These are phyloP conservation scores for Paraglomus occultum DNA, from an alignment of 192 early-diverging fungal genomes.

Conservation along the genomic window DNA sequence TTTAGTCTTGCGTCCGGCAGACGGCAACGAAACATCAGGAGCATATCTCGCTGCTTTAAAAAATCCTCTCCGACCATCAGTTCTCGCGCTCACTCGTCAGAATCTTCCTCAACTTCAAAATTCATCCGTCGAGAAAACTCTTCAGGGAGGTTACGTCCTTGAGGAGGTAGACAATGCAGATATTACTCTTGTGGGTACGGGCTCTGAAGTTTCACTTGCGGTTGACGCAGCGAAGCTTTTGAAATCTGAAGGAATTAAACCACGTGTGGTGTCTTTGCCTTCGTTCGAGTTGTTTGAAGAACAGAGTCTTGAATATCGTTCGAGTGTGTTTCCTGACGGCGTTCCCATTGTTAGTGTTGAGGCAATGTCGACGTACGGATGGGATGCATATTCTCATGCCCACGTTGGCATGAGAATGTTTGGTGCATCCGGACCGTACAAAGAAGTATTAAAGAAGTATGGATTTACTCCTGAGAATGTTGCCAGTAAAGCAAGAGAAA, in stretches of 20 bases:
- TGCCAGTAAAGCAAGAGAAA: slow-evolving; percentile 74
- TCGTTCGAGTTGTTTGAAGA: slow-evolving; percentile 86
- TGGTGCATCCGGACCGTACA: slow-evolving; percentile 81
- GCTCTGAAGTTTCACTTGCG: slow-evolving; percentile 87
- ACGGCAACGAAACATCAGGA: slow-evolving; percentile 92
- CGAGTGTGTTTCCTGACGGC: slow-evolving; percentile 73
- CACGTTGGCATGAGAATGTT: slow-evolving; percentile 88
- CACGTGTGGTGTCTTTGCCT: slow-evolving; percentile 93
- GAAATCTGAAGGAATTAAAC: slow-evolving; percentile 52
- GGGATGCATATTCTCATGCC: slow-evolving; percentile 88
- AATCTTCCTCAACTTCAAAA: slow-evolving; percentile 90
- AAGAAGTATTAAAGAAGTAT: slow-evolving; percentile 83
- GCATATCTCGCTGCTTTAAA: slow-evolving; percentile 82
- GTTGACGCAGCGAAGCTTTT: slow-evolving; percentile 84
- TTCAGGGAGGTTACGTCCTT: slow-evolving; percentile 87
- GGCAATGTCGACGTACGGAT: slow-evolving; percentile 83
- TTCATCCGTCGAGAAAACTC: slow-evolving; percentile 74
- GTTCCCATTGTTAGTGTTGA: slow-evolving; percentile 88
- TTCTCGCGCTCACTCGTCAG: slow-evolving; percentile 89
- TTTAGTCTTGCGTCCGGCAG: slow-evolving; percentile 85
- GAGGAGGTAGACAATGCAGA: slow-evolving; percentile 60
- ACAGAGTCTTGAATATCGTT: slow-evolving; percentile 78
- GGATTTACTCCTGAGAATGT: slow-evolving; percentile 76
- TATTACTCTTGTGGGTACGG: slow-evolving; percentile 79
- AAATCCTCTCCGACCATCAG: slow-evolving; percentile 67